Base-by-base conservation (phyloP, 108 stramenopile species). In the Epithemia pelagica region DNA sequence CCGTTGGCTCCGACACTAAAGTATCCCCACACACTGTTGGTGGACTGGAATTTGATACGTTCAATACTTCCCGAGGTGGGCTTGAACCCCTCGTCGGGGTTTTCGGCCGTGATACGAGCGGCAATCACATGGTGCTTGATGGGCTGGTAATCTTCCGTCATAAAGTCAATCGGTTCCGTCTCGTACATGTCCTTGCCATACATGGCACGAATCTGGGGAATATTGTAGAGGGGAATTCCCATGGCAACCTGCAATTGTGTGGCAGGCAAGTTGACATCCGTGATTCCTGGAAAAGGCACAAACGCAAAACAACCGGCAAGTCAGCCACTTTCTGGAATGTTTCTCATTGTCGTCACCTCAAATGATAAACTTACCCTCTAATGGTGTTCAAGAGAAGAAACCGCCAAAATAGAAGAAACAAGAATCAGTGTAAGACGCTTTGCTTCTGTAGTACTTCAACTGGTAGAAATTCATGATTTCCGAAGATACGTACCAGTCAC, bases 31-130 rank as follows among this genome's bases (percentile, higher is more conserved):
- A 97, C 96, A 71, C 87, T 86, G 25, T 87, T 81, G 18, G 96
- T 96, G 28, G 97, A 97, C 76, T 97, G 97, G 87, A 98, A 98
- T 88, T 97, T 96, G 78, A 98, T 96, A 26, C 96, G 90, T 71
- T 96, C 96, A 64, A 98, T 96, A 25, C 79, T 81, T 62, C 97
- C 97, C 28, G 96, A 95, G 20, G 97, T 96, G 55, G 97, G 97
- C 83, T 98, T 97, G 89, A 98, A 98, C 65, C 96, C 95, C 74
- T 97, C 97, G 73, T 98, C 97, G 25, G 97, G 97, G 74, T 98
- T 98, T 69, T 98, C 97, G 51, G 97, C 97, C 32, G 97, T 98
- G 77, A 98, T 96, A 74, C 97, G 95, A 20, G 96, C 97, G n/a
- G 97, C 97, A 73, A 98, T 96, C 37, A 97, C 88, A 68, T 98